These are phyloP conservation scores for Acacia concinna DNA, from an alignment of 331 rosid genomes.

Conservation along the genomic window DNA sequence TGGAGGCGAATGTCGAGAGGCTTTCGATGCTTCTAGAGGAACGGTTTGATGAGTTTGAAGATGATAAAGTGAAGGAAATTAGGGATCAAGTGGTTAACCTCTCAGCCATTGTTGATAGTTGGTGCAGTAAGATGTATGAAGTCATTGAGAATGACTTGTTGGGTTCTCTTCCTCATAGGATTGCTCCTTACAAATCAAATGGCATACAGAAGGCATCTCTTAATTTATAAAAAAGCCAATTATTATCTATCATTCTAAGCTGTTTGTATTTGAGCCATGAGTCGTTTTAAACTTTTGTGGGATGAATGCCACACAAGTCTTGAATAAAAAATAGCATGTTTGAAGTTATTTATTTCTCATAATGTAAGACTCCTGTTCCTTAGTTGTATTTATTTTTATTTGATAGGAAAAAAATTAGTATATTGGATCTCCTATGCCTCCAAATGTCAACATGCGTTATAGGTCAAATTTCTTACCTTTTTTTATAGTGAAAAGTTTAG, in stretches of 20 bases:
- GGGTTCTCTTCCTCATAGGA: conserved; percentile 69
- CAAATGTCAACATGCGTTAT: too few relatives aligned
- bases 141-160: conserved; percentile 88
- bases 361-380: too few relatives aligned
- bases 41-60: conserved; percentile 61
- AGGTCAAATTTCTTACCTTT: too few relatives aligned
- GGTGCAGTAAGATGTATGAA: conserved; percentile 84
- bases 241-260: not conserved
- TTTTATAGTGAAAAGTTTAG: too few relatives aligned
- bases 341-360: too few relatives aligned
- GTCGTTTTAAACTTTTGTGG: not conserved
- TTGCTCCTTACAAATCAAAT: conserved; percentile 89
- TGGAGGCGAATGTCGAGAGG: conserved; percentile 88
- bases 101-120: conserved; percentile 58
- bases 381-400: too few relatives aligned
- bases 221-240: conserved; percentile 1
- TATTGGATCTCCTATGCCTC: too few relatives aligned
- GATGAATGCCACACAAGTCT: not conserved
- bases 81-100: conserved; percentile 79
- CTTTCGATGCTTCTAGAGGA: conserved; percentile 81
- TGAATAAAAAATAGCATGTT: too few relatives aligned
- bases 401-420: too few relatives aligned
- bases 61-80: conserved; percentile 58
- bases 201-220: conserved; percentile 88
- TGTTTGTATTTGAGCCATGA: not conserved